Percentiles rank a stretch among this genome's conserved stretches.
phyloP scores from a whole-genome alignment of 2,329 filamentous ascomycete genomes.

The Tympanopsis confertula region DNA sequence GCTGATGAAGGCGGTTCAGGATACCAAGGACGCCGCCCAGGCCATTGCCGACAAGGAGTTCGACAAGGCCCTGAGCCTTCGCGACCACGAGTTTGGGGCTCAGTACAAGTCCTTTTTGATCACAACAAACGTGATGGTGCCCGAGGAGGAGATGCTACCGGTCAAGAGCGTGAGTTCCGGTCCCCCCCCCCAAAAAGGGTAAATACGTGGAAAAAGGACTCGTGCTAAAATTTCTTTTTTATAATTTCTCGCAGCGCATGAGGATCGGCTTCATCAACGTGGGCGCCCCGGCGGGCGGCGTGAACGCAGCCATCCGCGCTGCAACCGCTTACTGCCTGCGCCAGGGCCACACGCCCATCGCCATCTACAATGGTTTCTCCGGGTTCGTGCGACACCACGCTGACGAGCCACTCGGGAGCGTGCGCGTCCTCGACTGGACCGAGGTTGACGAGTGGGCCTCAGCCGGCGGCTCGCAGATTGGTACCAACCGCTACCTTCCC shows the following conservation, averaged over 20 bases:
- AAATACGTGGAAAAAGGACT: no score
- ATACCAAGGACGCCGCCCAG: slow-evolving; percentile 73
- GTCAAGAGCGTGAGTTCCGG: slow-evolving; percentile 54
- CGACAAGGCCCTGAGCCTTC: slow-evolving; percentile 71
- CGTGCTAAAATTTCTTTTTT: no score
- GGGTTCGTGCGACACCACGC: slow-evolving; percentile 83
- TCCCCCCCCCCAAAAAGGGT: no score
- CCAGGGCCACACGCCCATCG: slow-evolving; percentile 79
- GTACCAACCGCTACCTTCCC: slow-evolving; percentile 88
- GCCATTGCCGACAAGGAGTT: slow-evolving; percentile 82
- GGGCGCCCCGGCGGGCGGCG: slow-evolving; percentile 88
- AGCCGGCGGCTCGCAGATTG: slow-evolving; percentile 93
- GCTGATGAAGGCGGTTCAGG: slow-evolving; percentile 74
- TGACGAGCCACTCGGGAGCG: slow-evolving; percentile 70
- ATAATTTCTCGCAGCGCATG: no score
- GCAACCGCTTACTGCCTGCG: slow-evolving; percentile 87
- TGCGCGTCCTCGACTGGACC: slow-evolving; percentile 80
- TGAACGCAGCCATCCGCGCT: slow-evolving; percentile 92
- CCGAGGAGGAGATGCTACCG: slow-evolving; percentile 52
- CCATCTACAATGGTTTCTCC: slow-evolving; percentile 93
- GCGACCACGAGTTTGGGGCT: slow-evolving; percentile 87
- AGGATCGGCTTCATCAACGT: slow-evolving; percentile 93
- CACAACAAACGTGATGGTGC: slow-evolving; percentile 65
- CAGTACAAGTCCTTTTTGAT: slow-evolving; percentile 85
- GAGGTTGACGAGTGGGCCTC: slow-evolving; percentile 93